These are phyloP conservation scores for Malassezia obtusa DNA, from an alignment of 1,284 basidiomycete species.

Conservation along the genomic window DNA sequence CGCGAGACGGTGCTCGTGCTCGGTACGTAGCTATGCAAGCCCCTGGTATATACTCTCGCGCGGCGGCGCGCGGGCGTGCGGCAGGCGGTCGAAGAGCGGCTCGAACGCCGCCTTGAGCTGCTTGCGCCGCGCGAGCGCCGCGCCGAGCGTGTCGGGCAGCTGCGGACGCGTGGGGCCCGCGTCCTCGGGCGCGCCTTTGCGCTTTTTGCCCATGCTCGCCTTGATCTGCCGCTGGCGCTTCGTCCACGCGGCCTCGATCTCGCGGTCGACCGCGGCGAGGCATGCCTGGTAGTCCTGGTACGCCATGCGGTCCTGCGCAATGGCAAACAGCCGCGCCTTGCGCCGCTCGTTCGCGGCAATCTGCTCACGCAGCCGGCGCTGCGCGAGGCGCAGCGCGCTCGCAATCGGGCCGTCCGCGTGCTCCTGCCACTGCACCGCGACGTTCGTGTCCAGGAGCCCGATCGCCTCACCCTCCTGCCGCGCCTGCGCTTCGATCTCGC, in stretches of 20 bases:
- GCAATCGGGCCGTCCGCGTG: slow-evolving; percentile 74
- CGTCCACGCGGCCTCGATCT: slow-evolving; percentile 43
- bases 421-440: slow-evolving; percentile 50
- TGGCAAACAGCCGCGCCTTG: slow-evolving; percentile 61
- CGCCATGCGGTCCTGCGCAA: slow-evolving; percentile 77
- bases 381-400: slow-evolving; percentile 74
- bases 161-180: slow-evolving; percentile 33
- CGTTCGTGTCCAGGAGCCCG: slow-evolving; percentile 9
- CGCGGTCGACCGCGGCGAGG: slow-evolving; percentile 40
- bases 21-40: neutral
- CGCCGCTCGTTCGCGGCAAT: slow-evolving; percentile 72
- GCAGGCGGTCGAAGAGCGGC: slow-evolving; percentile 33
- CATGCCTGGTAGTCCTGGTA: slow-evolving; percentile 55
- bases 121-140: slow-evolving; percentile 31
- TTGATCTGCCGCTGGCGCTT: slow-evolving; percentile 42
- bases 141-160: slow-evolving; percentile 31
- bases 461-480: slow-evolving; percentile 8
- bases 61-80: slow-evolving; percentile 30
- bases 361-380: slow-evolving; percentile 68
- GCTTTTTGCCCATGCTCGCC: slow-evolving; percentile 38
- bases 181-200: slow-evolving; percentile 26
- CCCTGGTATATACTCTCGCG: slow-evolving; percentile 27
- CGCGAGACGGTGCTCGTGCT: slow-evolving; percentile 8
- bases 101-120: slow-evolving; percentile 35
- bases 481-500: slow-evolving; percentile 8